A percentile compares a stretch with the other conserved stretches of the same genome.
Conservation (phyloP, 2,329 filamentous ascomycete genomes). For the Zasmidium citrigriseum region DNA sequence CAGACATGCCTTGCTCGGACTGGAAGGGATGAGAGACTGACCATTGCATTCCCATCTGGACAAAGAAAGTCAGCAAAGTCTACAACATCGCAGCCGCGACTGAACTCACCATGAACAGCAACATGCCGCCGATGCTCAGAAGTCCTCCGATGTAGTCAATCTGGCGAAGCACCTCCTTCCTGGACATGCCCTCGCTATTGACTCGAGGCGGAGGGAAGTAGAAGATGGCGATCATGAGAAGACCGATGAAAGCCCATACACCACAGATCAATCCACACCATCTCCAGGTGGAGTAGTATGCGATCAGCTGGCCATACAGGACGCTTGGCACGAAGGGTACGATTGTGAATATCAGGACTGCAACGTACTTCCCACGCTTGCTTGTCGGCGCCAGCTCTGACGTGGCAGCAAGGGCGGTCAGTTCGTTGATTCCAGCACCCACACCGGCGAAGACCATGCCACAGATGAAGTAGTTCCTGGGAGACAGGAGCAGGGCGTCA, state of each 20-base stretch:
- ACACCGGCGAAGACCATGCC: slow-evolving; percentile 62
- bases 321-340: slow-evolving; percentile 64
- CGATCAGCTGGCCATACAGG: slow-evolving; percentile 61
- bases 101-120: slow-evolving; percentile 54
- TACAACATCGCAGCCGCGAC: neutral
- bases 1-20: no score
- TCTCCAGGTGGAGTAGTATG: slow-evolving; percentile 52
- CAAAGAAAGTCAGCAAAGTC: neutral
- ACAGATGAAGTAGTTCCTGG: slow-evolving; percentile 59
- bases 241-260: slow-evolving; percentile 53
- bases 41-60: slow-evolving; percentile 16
- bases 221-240: slow-evolving; percentile 53
- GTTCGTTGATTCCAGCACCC: slow-evolving; percentile 65
- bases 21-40: no score
- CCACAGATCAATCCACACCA: slow-evolving; percentile 57
- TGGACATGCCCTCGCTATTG: slow-evolving; percentile 44
- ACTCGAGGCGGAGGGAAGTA: slow-evolving; percentile 56
- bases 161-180: slow-evolving; percentile 43
- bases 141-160: slow-evolving; percentile 57
- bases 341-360: slow-evolving; percentile 61
- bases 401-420: slow-evolving; percentile 68
- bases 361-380: slow-evolving; percentile 65
- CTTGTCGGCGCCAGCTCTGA: slow-evolving; percentile 67
- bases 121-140: slow-evolving; percentile 51
- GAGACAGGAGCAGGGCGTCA: neutral